Conservation (phyloP, 306 rosid species). For the Fragaria ananassa region DNA sequence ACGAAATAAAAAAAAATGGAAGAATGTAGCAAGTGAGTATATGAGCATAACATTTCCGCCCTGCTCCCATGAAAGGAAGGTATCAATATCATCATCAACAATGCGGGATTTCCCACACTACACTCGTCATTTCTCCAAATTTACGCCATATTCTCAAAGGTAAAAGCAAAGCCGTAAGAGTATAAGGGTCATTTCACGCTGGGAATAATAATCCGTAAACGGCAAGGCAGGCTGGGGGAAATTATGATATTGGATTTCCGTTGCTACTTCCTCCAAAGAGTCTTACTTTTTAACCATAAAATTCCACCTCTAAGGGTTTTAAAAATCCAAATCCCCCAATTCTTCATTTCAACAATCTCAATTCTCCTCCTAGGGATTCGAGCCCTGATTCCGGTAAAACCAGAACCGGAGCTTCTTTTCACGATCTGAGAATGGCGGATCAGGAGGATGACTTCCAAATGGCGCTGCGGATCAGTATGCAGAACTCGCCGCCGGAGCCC, state of each 20-base stretch:
- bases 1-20: too few relatives aligned
- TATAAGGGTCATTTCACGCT: conserved; percentile 16
- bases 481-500: conserved; percentile 69
- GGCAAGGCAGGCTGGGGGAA: neutral
- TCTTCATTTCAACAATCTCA: conserved; percentile 7
- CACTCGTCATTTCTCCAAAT: conserved; percentile 15
- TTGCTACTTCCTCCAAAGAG: neutral
- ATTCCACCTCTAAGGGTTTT: conserved; percentile 2
- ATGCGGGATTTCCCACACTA: neutral
- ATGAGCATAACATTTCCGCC: too few relatives aligned
- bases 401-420: conserved; percentile 6
- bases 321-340: neutral
- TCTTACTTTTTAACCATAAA: neutral
- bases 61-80: conserved; percentile 28
- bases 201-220: too few relatives aligned
- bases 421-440: conserved; percentile 73
- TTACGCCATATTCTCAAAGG: neutral
- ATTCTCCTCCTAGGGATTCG: neutral
- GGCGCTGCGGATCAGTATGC: conserved; percentile 96
- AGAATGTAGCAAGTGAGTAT: too few relatives aligned
- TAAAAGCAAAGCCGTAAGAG: conserved; percentile 11
- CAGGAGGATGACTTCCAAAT: conserved; percentile 80
- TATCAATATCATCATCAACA: neutral
- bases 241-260: neutral
- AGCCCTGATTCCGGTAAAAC: conserved; percentile 5